These are phyloP conservation scores for Talaromyces sp. DNA, from an alignment of 2,329 filamentous ascomycete species.

Conservation along the genomic window DNA sequence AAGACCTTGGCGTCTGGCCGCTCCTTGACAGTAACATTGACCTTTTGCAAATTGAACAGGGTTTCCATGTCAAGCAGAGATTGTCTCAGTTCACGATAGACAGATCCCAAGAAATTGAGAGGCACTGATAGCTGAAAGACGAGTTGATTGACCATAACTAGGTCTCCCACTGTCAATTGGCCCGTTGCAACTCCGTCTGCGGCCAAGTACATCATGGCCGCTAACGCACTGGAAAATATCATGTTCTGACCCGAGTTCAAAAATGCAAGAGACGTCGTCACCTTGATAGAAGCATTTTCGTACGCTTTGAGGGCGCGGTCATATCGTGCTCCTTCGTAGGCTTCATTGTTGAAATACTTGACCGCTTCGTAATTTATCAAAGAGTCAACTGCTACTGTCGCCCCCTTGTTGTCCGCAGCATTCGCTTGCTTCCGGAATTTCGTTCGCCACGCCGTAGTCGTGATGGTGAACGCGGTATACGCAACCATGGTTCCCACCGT, in stretches of 20 bases:
- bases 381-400: constrained; percentile 92
- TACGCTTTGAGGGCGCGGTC: constrained; percentile 82
- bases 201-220: constrained; percentile 97
- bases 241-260: constrained; percentile 95
- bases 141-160: constrained; percentile 98
- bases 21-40: constrained; percentile 84
- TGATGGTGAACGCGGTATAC: constrained; percentile 95
- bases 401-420: constrained; percentile 90
- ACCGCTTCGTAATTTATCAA: constrained; percentile 99
- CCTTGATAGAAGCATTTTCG: constrained; percentile 92
- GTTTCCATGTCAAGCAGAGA: constrained; percentile 98
- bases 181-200: constrained; percentile 82
- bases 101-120: constrained; percentile 95
- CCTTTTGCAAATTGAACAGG: constrained; percentile 93
- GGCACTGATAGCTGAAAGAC: constrained; percentile 97
- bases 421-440: constrained; percentile 95
- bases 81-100: constrained; percentile 92
- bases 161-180: constrained; percentile 80
- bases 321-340: constrained; percentile 86
- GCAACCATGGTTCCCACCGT: constrained; percentile 86
- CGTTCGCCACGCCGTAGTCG: constrained; percentile 93
- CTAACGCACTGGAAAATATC: constrained; percentile 91
- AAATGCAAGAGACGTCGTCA: constrained; percentile 86
- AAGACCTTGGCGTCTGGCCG: constrained; percentile 69
- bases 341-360: constrained; percentile 99